Evolutionary conservation across 345 rosid species (phyloP), one percentile per base, ranked within the genome.

Genomic region (Populus nigra): DNA sequence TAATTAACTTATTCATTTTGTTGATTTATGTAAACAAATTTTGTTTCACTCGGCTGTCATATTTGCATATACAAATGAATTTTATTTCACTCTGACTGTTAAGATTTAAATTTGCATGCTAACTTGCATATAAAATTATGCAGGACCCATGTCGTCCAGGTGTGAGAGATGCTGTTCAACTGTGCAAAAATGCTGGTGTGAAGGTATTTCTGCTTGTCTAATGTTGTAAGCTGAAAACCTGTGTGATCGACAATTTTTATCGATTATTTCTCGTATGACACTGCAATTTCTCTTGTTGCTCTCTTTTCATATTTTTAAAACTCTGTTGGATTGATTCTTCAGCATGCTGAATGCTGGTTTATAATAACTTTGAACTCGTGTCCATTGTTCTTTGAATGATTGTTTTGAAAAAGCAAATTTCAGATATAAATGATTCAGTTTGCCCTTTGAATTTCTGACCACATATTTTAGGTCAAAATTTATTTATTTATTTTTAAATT

Each of bases 81-180:
- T 65, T 65, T 65, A 35, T 4, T 31, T 65, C 69, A 65, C 23
- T 59, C 25, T 47, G 39, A 36, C 23, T 10, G 9, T 47, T 13
- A 20, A 5, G 16, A 20, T 22, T 36, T 69, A 31, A 6, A 17
- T 43, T 8, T 59, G 16, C 18, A 50, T 53, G 9, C n/a, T 55
- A 31, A 38, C 38, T 27, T 29, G 57, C 59, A 16, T 59, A 35
- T 55, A 29, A 47, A 63, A 29, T 77, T 13, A 47, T 70, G 63
- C 78, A 82, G 85, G 85, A 82, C 59, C 85, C 85, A 4, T 82
- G 85, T 49, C 82, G 85, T 62, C 77, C 82, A 43, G 77, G 77
- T 20, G 85, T 82, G n/a, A 75, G 50, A 76, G 77, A 75, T 66
- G 85, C 85, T 66, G 79, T 82, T 61, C 71, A 16, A 45, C 76